These are phyloP conservation scores for Diaporthe longicolla DNA, from an alignment of 2,329 filamentous ascomycete species.

Conservation along the genomic window DNA sequence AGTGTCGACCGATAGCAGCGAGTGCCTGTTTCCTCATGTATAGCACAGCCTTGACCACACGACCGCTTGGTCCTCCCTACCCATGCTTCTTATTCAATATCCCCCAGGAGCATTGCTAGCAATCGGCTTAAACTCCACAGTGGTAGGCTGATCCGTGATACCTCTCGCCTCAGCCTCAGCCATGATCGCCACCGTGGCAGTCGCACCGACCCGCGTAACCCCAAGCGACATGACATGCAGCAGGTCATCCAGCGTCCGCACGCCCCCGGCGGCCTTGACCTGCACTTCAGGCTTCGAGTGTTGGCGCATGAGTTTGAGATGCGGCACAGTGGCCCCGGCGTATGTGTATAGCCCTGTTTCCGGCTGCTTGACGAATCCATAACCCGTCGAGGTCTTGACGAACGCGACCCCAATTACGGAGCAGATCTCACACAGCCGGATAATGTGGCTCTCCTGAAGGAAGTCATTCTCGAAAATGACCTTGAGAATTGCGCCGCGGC, in stretches of 20 bases:
- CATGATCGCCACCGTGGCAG: slow-evolving; percentile 67
- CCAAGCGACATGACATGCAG: slow-evolving; percentile 68
- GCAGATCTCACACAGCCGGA: slow-evolving; percentile 68
- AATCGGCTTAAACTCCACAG: slow-evolving; percentile 2
- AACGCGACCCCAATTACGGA: slow-evolving; percentile 65
- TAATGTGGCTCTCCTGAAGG: slow-evolving; percentile 63
- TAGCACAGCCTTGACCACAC: background rate
- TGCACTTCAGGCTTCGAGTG: slow-evolving; percentile 60
- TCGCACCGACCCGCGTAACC: slow-evolving; percentile 69
- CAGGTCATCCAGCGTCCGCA: slow-evolving; percentile 69
- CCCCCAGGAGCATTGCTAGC: background rate
- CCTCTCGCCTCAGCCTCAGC: slow-evolving; percentile 67
- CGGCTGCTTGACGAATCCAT: slow-evolving; percentile 70
- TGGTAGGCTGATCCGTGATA: slow-evolving; percentile 51
- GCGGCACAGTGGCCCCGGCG: slow-evolving; percentile 64
- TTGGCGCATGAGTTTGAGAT: slow-evolving; percentile 68
- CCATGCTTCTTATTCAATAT: background rate
- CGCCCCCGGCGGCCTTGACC: slow-evolving; percentile 71
- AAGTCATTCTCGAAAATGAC: slow-evolving; percentile 76
- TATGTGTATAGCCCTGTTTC: slow-evolving; percentile 63
- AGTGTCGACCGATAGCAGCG: background rate
- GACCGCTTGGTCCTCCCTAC: fast-evolving
- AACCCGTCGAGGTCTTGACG: slow-evolving; percentile 73
- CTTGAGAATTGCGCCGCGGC: slow-evolving; percentile 53
- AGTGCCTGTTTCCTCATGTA: background rate